Base-by-base conservation (phyloP, 192 early-diverging fungal genomes). In the Gaertneriomyces semiglobifer region DNA sequence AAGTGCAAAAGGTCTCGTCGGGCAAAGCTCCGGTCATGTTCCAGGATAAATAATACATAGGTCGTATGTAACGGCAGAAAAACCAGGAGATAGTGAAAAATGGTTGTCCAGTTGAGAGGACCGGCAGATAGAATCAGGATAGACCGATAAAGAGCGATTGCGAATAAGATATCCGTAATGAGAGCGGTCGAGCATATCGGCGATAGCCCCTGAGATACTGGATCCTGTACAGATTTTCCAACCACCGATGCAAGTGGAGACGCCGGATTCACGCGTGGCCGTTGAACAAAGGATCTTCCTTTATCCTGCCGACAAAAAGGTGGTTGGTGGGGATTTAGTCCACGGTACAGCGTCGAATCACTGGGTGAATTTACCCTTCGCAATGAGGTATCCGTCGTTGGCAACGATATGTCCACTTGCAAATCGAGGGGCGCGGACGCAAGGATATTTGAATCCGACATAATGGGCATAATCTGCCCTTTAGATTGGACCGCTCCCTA, bases 21-120 rank as follows among this genome's bases (percentile, higher is more conserved):
- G 8, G 58, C 66, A 44, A 68, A 60, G 7, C 51, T 6, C 7
- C 66, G 66, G 58, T 68, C 66, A 47, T 68, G 66, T 16, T 68
- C 57, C 6, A 51, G 45, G 16, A 68, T 39, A 7, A 68, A 47
- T n/a, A 59, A 51, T 6, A 39, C 11, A 46, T 68, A 68, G 14
- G 58, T 50, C 8, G 66, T 51, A 41, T 68, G 58, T 12, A 68
- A 18, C 1, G 66, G 66, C 7, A 52, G 12, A 41, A 60, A 68
- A 43, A 68, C 58, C 38, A 68, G 43, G 38, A 59, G 10, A 40
- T 60, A 68, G 5, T 52, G 66, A 0, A 50, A 16, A 6, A 63
- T 14, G 33, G 48, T 42, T 0, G 46, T 33, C 19, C 11, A n/a
- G 7, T 14, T 40, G 9, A 60, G 41, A 33, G 39, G 14, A 5